A percentile compares a stretch with the other conserved stretches of the same genome.
Conservation (phyloP, 208 protist genomes). For the Trypanosoma theileri region DNA sequence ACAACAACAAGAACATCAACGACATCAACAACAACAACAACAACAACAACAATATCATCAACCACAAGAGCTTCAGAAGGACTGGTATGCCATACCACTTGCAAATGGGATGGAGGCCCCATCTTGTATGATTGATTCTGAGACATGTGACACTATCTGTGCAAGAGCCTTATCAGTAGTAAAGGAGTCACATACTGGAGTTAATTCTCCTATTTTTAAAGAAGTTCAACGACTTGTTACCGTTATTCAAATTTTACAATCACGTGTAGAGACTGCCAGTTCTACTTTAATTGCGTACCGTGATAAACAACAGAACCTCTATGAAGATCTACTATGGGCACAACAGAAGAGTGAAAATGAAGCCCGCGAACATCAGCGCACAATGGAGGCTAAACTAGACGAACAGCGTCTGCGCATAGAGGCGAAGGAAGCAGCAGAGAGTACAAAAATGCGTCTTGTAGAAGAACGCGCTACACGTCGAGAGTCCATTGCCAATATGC, state of each 20-base stretch:
- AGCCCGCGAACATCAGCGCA: neutral
- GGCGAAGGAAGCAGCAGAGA: neutral
- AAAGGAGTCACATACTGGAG: neutral
- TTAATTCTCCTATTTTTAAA: neutral
- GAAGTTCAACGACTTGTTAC: conserved; percentile 11
- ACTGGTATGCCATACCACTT: conserved; percentile 12
- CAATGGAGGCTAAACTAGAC: conserved; percentile 4
- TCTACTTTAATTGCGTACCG: conserved; percentile 6
- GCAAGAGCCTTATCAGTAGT: neutral
- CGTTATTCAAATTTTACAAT: conserved; percentile 10
- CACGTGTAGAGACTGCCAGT: conserved; percentile 7
- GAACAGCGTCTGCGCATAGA: conserved; percentile 4
- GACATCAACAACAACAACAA: neutral
- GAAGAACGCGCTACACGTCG: conserved; percentile 20
- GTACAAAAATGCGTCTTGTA: conserved; percentile 10
- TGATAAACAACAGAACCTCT: conserved; percentile 6
- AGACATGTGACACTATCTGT: conserved; percentile 19
- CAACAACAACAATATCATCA: neutral
- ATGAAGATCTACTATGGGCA: conserved; percentile 9
- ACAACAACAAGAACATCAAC: neutral
- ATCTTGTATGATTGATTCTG: conserved; percentile 9
- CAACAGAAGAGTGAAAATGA: conserved; percentile 9
- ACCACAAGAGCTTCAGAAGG: neutral
- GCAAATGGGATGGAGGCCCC: conserved; percentile 12
- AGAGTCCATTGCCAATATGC: conserved; percentile 10